Evolutionary conservation across 2,329 filamentous ascomycete genomes (phyloP).

Genomic region (Phialocephala sp.): DNA sequence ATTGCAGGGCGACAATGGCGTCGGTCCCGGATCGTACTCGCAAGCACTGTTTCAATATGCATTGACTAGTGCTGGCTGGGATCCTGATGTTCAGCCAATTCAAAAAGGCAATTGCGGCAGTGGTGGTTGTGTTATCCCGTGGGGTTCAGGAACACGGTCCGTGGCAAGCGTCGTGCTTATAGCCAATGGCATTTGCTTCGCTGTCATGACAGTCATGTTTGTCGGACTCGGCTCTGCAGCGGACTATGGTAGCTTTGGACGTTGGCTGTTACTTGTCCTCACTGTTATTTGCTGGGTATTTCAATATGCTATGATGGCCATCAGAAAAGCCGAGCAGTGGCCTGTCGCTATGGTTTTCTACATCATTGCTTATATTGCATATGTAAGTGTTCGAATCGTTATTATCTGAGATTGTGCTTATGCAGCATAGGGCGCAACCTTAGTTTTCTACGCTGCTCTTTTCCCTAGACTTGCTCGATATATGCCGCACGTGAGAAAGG

Average conservation of each 20-base stretch:
- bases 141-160: conserved; percentile 46
- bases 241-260: conserved; percentile 49
- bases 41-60: conserved; percentile 49
- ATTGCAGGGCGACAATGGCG: conserved; percentile 47
- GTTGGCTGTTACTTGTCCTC: conserved; percentile 48
- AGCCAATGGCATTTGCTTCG: conserved; percentile 50
- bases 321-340: conserved; percentile 47
- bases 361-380: conserved; percentile 48
- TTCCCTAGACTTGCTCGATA: conserved; percentile 48
- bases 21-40: conserved; percentile 49
- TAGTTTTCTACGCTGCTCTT: conserved; percentile 50
- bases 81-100: conserved; percentile 43
- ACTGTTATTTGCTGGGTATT: conserved; percentile 49
- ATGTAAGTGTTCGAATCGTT: conserved; percentile 30
- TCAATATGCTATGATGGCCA: conserved; percentile 49
- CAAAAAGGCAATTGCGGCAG: conserved; percentile 35
- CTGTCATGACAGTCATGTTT: conserved; percentile 50
- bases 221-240: conserved; percentile 49
- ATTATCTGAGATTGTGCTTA: background rate
- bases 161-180: conserved; percentile 48
- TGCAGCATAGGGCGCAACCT: conserved; percentile 39
- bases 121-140: conserved; percentile 47
- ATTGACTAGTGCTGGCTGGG: conserved; percentile 46
- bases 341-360: conserved; percentile 49
- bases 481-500: conserved; percentile 49